Percentiles rank a stretch among this genome's conserved stretches.
Conservation (phyloP, 2,329 filamentous ascomycete species). For the Pyricularia pennisetigena region DNA sequence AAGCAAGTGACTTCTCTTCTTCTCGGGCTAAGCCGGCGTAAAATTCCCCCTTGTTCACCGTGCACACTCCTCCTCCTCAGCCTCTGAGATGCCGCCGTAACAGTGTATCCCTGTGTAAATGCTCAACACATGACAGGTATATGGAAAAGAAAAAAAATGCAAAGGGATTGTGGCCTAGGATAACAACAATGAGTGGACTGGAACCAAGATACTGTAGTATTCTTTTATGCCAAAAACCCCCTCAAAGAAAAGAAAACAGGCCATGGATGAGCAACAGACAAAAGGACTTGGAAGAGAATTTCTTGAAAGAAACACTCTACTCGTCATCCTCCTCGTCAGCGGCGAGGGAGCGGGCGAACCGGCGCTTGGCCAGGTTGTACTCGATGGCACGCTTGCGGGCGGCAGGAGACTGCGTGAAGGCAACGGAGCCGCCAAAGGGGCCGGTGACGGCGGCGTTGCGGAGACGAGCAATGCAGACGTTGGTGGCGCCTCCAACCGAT, state of each 20-base stretch:
- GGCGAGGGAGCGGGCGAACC: neutral
- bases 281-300: neutral
- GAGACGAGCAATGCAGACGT: constrained; percentile 57
- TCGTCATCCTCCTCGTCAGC: constrained; percentile 1
- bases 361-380: constrained; percentile 31
- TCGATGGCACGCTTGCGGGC: constrained; percentile 54
- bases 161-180: neutral
- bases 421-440: constrained; percentile 57
- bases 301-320: neutral
- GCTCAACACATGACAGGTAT: neutral
- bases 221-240: neutral
- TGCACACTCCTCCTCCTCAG: neutral
- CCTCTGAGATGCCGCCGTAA: neutral
- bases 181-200: neutral
- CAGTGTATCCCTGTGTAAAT: neutral
- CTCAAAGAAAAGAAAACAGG: neutral
- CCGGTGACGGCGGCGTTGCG: constrained; percentile 52
- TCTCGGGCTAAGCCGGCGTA: neutral
- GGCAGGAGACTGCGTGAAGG: constrained; percentile 50
- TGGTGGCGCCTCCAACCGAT: constrained; percentile 44
- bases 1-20: too few relatives aligned
- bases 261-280: neutral
- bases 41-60: neutral
- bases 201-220: neutral
- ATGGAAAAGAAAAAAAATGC: neutral